phyloP scores from a whole-genome alignment of 2,329 filamentous ascomycete genomes.

The Trichophyton mentagrophytes region DNA sequence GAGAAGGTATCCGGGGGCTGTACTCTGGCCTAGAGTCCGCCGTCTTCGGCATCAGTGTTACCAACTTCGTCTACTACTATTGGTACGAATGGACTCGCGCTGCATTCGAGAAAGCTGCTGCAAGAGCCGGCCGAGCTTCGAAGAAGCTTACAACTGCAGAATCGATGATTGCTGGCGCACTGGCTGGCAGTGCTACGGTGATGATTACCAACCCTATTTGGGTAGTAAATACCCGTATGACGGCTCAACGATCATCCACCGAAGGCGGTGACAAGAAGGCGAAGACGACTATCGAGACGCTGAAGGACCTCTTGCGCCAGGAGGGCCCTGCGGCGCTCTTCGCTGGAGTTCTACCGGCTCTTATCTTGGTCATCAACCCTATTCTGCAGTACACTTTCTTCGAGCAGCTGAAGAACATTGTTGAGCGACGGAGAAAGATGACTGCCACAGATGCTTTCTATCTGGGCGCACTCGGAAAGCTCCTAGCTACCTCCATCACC shows the following conservation, averaged over 20 bases:
- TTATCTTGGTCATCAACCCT: constrained; percentile 93
- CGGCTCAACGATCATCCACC: constrained; percentile 59
- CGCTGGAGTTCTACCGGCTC: constrained; percentile 77
- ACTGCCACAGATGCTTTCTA: constrained; percentile 82
- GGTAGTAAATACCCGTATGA: constrained; percentile 98
- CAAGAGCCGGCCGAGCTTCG: constrained; percentile 56
- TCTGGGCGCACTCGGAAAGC: constrained; percentile 82
- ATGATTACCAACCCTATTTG: constrained; percentile 97
- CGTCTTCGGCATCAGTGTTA: constrained; percentile 93
- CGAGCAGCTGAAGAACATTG: constrained; percentile 86
- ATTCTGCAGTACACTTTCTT: constrained; percentile 98
- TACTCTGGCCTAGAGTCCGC: constrained; percentile 91
- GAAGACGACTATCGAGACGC: constrained; percentile 66
- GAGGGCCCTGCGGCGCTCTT: constrained; percentile 82
- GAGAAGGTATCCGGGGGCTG: constrained; percentile 77
- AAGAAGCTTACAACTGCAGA: constrained; percentile 83
- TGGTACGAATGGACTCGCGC: constrained; percentile 96
- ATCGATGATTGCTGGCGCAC: constrained; percentile 85
- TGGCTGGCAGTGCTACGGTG: constrained; percentile 88
- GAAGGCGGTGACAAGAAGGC: constrained; percentile 36
- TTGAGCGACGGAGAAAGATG: constrained; percentile 65
- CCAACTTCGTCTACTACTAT: constrained; percentile 99
- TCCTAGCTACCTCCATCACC: constrained; percentile 84
- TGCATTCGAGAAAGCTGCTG: constrained; percentile 65
- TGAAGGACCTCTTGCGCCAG: constrained; percentile 65